Conservation (phyloP, 2,329 filamentous ascomycete genomes). For the Rhexocercosporidium sp. region DNA sequence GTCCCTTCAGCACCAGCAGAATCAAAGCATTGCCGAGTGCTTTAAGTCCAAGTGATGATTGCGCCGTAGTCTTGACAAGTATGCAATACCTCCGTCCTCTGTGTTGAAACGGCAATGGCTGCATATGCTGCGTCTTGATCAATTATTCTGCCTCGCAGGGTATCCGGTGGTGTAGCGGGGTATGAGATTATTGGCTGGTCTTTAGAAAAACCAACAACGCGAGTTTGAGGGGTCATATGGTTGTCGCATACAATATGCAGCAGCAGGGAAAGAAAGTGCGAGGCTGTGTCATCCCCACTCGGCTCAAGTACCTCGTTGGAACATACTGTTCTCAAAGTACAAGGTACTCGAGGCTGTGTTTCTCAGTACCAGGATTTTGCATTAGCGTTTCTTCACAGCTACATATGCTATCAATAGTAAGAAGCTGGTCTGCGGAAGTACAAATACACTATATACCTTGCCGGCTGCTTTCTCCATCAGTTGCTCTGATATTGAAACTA, state of each 20-base stretch:
- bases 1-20: not conserved
- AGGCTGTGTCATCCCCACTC: not conserved
- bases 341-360: constrained; percentile 9
- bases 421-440: not conserved
- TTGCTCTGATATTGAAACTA: not conserved
- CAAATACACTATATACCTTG: not conserved
- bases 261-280: not conserved
- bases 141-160: not conserved
- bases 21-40: not conserved
- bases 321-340: not conserved
- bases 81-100: not conserved
- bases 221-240: not conserved
- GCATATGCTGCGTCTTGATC: not conserved
- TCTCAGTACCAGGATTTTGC: not conserved
- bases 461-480: not conserved
- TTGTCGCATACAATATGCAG: not conserved
- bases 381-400: not conserved
- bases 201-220: not conserved
- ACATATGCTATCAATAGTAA: not conserved
- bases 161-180: constrained; percentile 7
- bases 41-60: not conserved
- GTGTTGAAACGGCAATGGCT: not conserved
- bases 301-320: not conserved
- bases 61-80: not conserved
- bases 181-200: not conserved